Base-by-base conservation (phyloP, 768 basidiomycete genomes). In the Lentinula detonsa region DNA sequence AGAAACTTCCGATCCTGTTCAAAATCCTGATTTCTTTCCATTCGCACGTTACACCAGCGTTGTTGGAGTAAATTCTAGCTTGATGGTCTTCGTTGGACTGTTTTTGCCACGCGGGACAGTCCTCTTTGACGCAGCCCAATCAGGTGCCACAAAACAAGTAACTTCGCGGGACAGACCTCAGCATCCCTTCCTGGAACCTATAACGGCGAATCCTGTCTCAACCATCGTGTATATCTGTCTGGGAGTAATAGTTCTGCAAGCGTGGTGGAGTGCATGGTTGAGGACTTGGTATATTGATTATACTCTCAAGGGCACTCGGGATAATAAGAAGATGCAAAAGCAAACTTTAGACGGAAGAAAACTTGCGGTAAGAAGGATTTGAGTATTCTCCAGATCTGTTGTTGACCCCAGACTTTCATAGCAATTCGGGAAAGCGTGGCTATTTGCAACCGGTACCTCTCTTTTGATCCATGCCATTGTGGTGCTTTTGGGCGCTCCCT, bases 401-500 rank as follows among this genome's bases (percentile, higher is more conserved):
- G 60, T 45, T 43, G 42, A 15, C 13, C 13, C 28, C 35, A 37
- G 35, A 65, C 62, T 39, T 46, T 65, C 11, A 39, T 37, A 91
- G 90, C 80, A 73, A 50, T 69, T 85, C 37, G 71, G 68, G 34
- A 73, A 78, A 34, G 86, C 88, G 5, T 81, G 74, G 66, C 52
- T 77, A 16, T 75, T 84, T 45, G 90, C 91, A 0, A 52, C 84
- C 2, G 72, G 73, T 9, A 72, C 75, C 1, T 78, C 88, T 2
- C 40, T 82, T 10, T 65, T 74, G 10, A 71, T 84, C n/a, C 78
- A 87, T 63, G 65, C 69, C 49, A 55, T 85, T 1, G 65, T 87
- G 0, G 72, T 93, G 15, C 68, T 91, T 15, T 87, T 96, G 64
- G 93, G 94, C 0, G 91, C 93, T 9, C 89, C 91, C 4, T 64